A percentile compares a stretch with the other conserved stretches of the same genome.
Evolutionary conservation across 2,329 filamentous ascomycete species (phyloP).

Genomic region (Pseudophaeomoniella oleicola): DNA sequence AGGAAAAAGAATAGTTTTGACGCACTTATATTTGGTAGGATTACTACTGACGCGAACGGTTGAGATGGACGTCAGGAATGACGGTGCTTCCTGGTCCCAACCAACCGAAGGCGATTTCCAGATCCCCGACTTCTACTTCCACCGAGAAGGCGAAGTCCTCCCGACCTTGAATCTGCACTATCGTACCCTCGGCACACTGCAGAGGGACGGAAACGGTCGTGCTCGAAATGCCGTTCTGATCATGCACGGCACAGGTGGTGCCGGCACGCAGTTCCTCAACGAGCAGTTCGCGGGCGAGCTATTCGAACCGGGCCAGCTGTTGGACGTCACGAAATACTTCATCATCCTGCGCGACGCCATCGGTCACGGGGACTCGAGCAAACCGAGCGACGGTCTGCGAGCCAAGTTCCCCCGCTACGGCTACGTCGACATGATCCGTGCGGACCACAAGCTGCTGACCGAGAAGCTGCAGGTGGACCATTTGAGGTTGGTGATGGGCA

Average conservation of each 20-base stretch:
- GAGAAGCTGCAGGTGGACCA: neutral
- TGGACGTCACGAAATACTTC: neutral
- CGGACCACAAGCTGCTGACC: neutral
- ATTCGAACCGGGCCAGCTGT: neutral
- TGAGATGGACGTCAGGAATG: no score
- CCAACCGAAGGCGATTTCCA: neutral
- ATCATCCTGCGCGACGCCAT: neutral
- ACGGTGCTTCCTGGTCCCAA: no score
- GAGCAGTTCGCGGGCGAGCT: neutral
- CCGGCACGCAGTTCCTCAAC: neutral
- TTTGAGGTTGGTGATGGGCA: neutral
- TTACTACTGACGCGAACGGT: no score
- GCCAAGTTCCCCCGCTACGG: neutral
- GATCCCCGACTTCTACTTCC: neutral
- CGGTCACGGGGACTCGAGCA: neutral
- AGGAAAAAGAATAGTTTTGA: no score
- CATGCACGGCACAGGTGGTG: neutral
- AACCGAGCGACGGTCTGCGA: neutral
- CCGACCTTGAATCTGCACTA: neutral
- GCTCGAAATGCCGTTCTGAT: neutral
- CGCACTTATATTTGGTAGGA: no score
- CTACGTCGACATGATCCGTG: neutral
- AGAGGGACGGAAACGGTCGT: neutral
- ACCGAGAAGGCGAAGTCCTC: neutral
- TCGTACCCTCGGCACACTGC: neutral